Conservation (phyloP, 768 basidiomycete species). For the Suillus cothurnatus region DNA sequence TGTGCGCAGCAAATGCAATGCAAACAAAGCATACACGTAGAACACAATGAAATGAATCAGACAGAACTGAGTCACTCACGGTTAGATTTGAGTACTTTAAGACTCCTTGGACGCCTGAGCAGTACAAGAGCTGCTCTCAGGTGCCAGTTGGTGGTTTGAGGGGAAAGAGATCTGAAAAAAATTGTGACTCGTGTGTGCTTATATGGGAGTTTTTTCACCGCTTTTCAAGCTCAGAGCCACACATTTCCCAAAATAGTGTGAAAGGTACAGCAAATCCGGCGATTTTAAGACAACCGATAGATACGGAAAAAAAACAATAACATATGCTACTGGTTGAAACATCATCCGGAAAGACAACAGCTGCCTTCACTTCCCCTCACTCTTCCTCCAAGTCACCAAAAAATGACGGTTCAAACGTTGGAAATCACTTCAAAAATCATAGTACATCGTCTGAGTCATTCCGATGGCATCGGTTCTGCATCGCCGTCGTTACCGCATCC, state of each 20-base stretch:
- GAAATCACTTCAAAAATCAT: background rate
- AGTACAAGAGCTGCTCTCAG: slow-evolving; percentile 20
- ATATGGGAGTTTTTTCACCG: slow-evolving; percentile 32
- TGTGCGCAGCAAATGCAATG: slow-evolving; percentile 23
- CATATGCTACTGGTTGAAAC: background rate
- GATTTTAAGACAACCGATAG: slow-evolving; percentile 3
- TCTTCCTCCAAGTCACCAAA: background rate
- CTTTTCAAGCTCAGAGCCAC: slow-evolving; percentile 41
- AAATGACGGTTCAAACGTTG: background rate
- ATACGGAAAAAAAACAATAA: background rate
- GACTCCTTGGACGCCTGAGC: slow-evolving; percentile 26
- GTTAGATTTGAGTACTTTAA: slow-evolving; percentile 17
- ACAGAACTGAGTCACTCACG: slow-evolving; percentile 33
- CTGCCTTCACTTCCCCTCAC: background rate
- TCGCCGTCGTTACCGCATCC: slow-evolving; percentile 3
- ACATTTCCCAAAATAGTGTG: slow-evolving; percentile 22
- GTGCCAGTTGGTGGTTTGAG: slow-evolving; percentile 22
- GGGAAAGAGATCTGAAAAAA: slow-evolving; percentile 10
- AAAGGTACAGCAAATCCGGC: slow-evolving; percentile 21
- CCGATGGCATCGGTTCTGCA: background rate
- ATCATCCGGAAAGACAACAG: background rate
- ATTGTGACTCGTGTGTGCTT: slow-evolving; percentile 32
- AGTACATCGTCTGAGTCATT: background rate
- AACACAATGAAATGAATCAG: slow-evolving; percentile 29
- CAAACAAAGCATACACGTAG: slow-evolving; percentile 32